Base-by-base conservation (phyloP, 2,329 filamentous ascomycete genomes). In the Fusarium drepaniforme region DNA sequence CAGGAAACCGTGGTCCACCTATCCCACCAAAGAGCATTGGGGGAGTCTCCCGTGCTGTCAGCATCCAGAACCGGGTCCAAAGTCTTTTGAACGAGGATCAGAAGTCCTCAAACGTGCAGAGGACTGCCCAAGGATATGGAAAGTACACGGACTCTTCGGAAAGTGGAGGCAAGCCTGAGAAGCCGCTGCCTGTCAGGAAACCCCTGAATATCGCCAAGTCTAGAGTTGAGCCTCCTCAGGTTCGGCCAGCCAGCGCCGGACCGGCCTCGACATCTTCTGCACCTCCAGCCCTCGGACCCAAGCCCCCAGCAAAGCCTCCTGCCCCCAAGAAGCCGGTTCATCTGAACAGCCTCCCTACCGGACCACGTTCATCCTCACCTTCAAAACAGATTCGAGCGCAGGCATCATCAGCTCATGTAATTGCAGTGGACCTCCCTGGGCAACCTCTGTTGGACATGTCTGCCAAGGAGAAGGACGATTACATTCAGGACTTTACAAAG, bases 21-120 rank as follows among this genome's bases (percentile, higher is more conserved):
- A 85, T 84, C 18, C 83, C 84, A 66, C 90, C 88, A 66, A 90
- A 87, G 82, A 89, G 84, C 79, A 88, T 88, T 80, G 90, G 87
- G n/a, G 87, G 88, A 58, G 84, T 90, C 4, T 90, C 90, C 16
- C 88, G 92, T 49, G 95, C 95, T 21, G 90, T 92, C n/a, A 94
- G 93, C 30, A 99, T 99, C 77, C 95, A 98, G 81, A 95, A 94
- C 80, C 93, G 96, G 74, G 94, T 99, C 65, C 94, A 97, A 84
- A 94, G 91, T 60, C 86, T 98, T 60, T 86, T 99, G 18, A 92
- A 92, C 71, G 96, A 98, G 79, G 94, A 93, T 46, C 90, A 91
- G 77, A 91, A 88, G 74, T 84, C 87, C 1, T 81, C 88, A 1
- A 84, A 85, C 16, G 89, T 90, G 33, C 91, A 92, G 75, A 84